Conservation (phyloP, 768 basidiomycete genomes). For the Naganishia kalamii region DNA sequence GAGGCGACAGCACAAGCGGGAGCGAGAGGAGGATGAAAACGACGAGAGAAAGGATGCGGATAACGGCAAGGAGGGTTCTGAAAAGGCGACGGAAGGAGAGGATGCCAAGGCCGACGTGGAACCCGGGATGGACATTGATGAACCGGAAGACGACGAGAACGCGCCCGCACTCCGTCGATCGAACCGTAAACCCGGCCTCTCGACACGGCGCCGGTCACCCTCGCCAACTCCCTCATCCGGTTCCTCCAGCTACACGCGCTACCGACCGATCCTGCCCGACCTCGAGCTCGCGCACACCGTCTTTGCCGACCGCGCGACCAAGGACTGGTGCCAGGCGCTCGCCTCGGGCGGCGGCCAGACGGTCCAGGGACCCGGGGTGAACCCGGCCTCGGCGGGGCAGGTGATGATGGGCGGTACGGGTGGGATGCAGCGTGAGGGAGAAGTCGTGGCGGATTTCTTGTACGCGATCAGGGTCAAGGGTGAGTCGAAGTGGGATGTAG, state of each 20-base stretch:
- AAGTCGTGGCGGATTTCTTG: constrained; percentile 21
- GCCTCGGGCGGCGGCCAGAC: constrained; percentile 20
- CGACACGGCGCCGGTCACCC: too few relatives aligned
- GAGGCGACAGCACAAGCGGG: constrained; percentile 1
- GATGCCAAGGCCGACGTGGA: constrained; percentile 2
- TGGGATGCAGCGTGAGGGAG: constrained; percentile 22
- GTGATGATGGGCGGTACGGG: constrained; percentile 25
- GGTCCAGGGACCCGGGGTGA: constrained; percentile 21
- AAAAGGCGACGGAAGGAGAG: not conserved
- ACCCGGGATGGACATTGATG: too few relatives aligned
- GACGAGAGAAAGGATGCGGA: not conserved
- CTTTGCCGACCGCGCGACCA: constrained; percentile 12
- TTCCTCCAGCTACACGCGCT: not conserved
- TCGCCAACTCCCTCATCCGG: constrained; percentile 10
- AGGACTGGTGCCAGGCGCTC: constrained; percentile 19
- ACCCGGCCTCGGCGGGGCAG: constrained; percentile 22
- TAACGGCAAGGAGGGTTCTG: not conserved
- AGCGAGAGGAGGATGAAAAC: not conserved
- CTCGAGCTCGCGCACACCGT: constrained; percentile 16
- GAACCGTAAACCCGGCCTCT: constrained; percentile 16
- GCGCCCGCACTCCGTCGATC: constrained; percentile 16
- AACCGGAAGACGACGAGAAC: not conserved
- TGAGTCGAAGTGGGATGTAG: not conserved
- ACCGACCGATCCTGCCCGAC: constrained; percentile 19
- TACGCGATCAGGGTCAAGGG: constrained; percentile 20